Percentiles rank a stretch among this genome's conserved stretches.
Conservation (phyloP, 2,329 filamentous ascomycete genomes). For the Fusarium sp. region DNA sequence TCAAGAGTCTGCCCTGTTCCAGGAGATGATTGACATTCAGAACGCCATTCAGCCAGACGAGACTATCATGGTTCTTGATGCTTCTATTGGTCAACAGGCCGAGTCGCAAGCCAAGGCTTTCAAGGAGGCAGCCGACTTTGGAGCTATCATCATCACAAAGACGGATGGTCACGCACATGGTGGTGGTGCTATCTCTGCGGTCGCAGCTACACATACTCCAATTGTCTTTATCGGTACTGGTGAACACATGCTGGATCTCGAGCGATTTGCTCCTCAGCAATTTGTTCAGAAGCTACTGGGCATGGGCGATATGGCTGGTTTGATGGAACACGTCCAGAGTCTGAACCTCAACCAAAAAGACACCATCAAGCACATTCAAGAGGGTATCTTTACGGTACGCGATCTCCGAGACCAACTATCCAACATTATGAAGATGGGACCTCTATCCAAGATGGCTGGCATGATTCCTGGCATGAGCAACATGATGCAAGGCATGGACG, state of each 20-base stretch:
- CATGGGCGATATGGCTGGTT: conserved; percentile 95
- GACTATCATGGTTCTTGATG: conserved; percentile 98
- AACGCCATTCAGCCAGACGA: conserved; percentile 88
- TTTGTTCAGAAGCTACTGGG: conserved; percentile 95
- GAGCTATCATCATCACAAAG: conserved; percentile 99
- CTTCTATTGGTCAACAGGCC: conserved; percentile 95
- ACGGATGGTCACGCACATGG: conserved; percentile 96
- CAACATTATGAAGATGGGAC: conserved; percentile 99
- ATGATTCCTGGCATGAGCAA: conserved; percentile 97
- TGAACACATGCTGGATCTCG: conserved; percentile 95
- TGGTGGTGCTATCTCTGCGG: conserved; percentile 96
- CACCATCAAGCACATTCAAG: conserved; percentile 98
- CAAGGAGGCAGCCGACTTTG: conserved; percentile 97
- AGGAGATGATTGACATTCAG: conserved; percentile 98
- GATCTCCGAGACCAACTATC: conserved; percentile 95
- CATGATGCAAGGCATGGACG: conserved; percentile 96
- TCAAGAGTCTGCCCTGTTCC: conserved; percentile 94
- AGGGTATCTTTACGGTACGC: conserved; percentile 94
- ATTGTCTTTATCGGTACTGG: conserved; percentile 99
- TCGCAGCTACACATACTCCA: conserved; percentile 94
- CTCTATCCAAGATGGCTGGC: conserved; percentile 94
- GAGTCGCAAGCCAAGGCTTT: conserved; percentile 96
- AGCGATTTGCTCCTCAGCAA: conserved; percentile 90
- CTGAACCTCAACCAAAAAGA: conserved; percentile 98
- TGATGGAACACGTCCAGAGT: conserved; percentile 96